A percentile compares a stretch with the other conserved stretches of the same genome.
Evolutionary conservation across 2,329 filamentous ascomycete species (phyloP).

Genomic region (Spiromastix sp.): DNA sequence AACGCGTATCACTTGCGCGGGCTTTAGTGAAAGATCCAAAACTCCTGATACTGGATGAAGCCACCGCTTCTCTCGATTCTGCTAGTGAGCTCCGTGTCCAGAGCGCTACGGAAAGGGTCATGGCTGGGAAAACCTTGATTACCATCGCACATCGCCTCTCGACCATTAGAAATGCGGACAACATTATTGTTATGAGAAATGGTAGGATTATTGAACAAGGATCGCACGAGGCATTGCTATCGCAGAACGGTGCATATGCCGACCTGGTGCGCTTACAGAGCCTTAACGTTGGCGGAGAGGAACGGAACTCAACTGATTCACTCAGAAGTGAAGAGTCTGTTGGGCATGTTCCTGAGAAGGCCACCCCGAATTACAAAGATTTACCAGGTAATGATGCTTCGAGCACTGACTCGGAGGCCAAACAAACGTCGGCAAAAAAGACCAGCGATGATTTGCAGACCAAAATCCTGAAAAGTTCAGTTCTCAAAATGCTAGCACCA

Average conservation of each 20-base stretch:
- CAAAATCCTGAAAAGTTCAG: conserved; percentile 18
- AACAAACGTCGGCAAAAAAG: conserved; percentile 4
- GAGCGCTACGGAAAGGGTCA: conserved; percentile 13
- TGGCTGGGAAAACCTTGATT: conserved; percentile 14
- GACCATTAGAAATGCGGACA: conserved; percentile 19
- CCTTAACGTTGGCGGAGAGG: conserved; percentile 12
- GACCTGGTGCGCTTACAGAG: conserved; percentile 36
- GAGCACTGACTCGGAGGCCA: conserved; percentile 5
- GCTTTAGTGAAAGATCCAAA: conserved; percentile 75
- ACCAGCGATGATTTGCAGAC: not conserved
- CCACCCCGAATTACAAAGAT: not conserved
- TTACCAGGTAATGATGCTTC: not conserved
- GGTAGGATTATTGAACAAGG: conserved; percentile 19
- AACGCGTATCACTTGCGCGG: conserved; percentile 71
- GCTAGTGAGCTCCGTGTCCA: conserved; percentile 17
- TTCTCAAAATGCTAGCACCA: conserved; percentile 18
- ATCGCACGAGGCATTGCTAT: conserved; percentile 16
- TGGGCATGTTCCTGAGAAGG: conserved; percentile 3
- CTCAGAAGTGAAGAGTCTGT: conserved; percentile 2
- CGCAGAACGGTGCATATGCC: conserved; percentile 29
- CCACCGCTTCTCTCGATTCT: conserved; percentile 19
- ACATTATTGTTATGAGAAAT: conserved; percentile 19
- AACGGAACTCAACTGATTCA: conserved; percentile 4
- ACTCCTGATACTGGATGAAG: conserved; percentile 45
- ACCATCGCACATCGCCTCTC: conserved; percentile 21